Evolutionary conservation across 805 yeast genomes (phyloP).

Genomic region (Yamadazyma philogaea): DNA sequence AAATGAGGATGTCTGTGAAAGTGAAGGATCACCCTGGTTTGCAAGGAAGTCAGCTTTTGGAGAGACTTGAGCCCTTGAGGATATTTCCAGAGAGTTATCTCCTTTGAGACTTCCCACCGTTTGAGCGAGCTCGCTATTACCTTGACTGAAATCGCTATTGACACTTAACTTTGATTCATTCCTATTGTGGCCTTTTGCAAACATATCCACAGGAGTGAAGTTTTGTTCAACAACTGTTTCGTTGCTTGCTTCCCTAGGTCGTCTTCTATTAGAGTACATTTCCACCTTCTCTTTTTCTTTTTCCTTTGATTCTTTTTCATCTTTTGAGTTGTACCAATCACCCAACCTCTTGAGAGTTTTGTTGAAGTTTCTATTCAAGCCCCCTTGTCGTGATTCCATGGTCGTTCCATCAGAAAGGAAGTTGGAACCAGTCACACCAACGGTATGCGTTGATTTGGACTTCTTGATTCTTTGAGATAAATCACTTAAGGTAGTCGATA

Average conservation of each 20-base stretch:
- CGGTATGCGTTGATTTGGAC: slow-evolving; percentile 22
- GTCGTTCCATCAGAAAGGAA: slow-evolving; percentile 28
- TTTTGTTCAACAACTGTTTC: slow-evolving; percentile 1
- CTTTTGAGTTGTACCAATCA: slow-evolving; percentile 51
- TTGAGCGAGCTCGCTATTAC: not conserved
- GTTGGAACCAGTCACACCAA: slow-evolving; percentile 22
- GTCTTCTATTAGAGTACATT: slow-evolving; percentile 61
- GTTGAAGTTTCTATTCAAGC: slow-evolving; percentile 10
- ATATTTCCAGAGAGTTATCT: no score
- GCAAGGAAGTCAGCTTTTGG: not conserved
- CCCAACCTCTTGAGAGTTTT: slow-evolving; percentile 57
- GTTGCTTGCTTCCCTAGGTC: slow-evolving; percentile 21
- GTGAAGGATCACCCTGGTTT: not conserved
- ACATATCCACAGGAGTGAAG: slow-evolving; percentile 8
- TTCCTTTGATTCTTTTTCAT: slow-evolving; percentile 9
- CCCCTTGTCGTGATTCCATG: slow-evolving; percentile 11
- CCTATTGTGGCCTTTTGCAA: slow-evolving; percentile 12
- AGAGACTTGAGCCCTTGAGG: no score
- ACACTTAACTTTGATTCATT: slow-evolving; percentile 15
- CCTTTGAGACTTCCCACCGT: not conserved
- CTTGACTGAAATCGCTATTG: slow-evolving; percentile 5
- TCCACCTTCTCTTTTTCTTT: slow-evolving; percentile 48
- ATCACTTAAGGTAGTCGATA: slow-evolving; percentile 24
- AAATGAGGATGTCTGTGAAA: not conserved
- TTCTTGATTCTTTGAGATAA: slow-evolving; percentile 25